Conservation (phyloP, 2,329 filamentous ascomycete species). For the Aureobasidium subglaciale region DNA sequence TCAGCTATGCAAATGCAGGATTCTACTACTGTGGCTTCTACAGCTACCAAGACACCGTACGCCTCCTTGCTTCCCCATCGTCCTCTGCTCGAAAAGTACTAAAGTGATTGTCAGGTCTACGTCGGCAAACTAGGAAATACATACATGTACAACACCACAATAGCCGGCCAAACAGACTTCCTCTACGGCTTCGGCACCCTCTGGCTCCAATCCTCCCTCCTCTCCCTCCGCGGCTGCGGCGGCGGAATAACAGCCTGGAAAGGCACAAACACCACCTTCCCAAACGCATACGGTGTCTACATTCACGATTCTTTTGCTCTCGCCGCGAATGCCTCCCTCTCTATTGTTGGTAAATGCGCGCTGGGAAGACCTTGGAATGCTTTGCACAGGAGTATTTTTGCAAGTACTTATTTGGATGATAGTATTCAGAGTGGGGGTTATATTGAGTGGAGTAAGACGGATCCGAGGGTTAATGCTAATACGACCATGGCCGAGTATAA, state of each 20-base stretch:
- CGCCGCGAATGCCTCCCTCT: slow-evolving; percentile 46
- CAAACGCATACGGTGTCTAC: slow-evolving; percentile 62
- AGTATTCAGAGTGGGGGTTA: slow-evolving; percentile 50
- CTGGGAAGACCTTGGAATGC: slow-evolving; percentile 59
- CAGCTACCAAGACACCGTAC: slow-evolving; percentile 59
- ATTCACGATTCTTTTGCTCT: slow-evolving; percentile 49
- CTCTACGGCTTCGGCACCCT: slow-evolving; percentile 61
- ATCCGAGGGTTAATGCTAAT: slow-evolving; percentile 32
- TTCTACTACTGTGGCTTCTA: slow-evolving; percentile 63
- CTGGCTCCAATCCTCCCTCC: slow-evolving; percentile 49
- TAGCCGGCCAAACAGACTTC: slow-evolving; percentile 62
- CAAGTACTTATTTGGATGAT: slow-evolving; percentile 48
- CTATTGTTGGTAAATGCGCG: slow-evolving; percentile 43
- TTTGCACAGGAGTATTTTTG: slow-evolving; percentile 51
- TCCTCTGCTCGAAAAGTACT: neutral
- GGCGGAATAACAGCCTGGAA: slow-evolving; percentile 66
- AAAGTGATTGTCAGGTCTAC: slow-evolving; percentile 39
- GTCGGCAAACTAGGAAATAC: slow-evolving; percentile 60
- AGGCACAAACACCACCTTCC: slow-evolving; percentile 57
- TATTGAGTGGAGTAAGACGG: slow-evolving; percentile 44
- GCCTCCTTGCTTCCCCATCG: neutral
- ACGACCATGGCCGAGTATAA: slow-evolving; percentile 53
- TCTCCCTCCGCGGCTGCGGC: slow-evolving; percentile 54
- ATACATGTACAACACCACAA: slow-evolving; percentile 54
- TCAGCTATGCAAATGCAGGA: slow-evolving; percentile 57